Percentiles rank a stretch among this genome's conserved stretches.
Evolutionary conservation across 805 yeast species (phyloP).

Genomic region (Starmerella bacillaris): DNA sequence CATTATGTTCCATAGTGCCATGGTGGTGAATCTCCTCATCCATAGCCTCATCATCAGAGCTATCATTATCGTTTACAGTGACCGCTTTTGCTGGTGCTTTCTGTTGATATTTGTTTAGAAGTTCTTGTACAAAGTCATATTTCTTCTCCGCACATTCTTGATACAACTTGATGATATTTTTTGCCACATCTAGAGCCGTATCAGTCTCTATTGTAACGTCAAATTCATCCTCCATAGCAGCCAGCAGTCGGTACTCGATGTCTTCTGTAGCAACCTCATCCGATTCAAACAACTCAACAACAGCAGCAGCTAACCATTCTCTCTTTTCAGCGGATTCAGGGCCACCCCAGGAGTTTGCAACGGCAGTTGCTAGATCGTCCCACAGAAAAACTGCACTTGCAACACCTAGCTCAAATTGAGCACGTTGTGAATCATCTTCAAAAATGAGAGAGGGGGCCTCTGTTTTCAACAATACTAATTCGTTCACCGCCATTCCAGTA

Average conservation of each 20-base stretch:
- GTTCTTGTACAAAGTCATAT: conserved; percentile 37
- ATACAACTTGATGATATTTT: conserved; percentile 45
- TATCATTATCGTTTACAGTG: conserved; percentile 32
- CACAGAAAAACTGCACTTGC: conserved; percentile 80
- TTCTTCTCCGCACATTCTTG: conserved; percentile 39
- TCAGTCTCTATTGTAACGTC: conserved; percentile 80
- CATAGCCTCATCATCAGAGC: conserved; percentile 28
- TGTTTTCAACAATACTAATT: conserved; percentile 8
- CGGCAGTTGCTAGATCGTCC: conserved; percentile 80
- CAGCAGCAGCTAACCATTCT: conserved; percentile 79
- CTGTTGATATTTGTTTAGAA: conserved; percentile 37
- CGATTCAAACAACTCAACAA: conserved; percentile 55
- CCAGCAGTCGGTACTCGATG: conserved; percentile 67
- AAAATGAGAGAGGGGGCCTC: conserved; percentile 15
- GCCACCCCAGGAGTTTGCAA: conserved; percentile 91
- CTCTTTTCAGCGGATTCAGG: conserved; percentile 76
- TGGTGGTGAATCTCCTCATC: conserved; percentile 29
- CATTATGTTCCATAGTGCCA: conserved; percentile 27
- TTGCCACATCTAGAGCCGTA: conserved; percentile 60
- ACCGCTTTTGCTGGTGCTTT: conserved; percentile 28
- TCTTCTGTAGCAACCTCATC: conserved; percentile 55
- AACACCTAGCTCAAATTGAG: conserved; percentile 79
- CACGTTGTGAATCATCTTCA: conserved; percentile 46
- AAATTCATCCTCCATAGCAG: conserved; percentile 90
- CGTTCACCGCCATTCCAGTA: conserved; percentile 8